Percentiles rank a stretch among this genome's conserved stretches.
Evolutionary conservation across 1,284 basidiomycete species (phyloP).

Genomic region (Fereydounia khargensis): DNA sequence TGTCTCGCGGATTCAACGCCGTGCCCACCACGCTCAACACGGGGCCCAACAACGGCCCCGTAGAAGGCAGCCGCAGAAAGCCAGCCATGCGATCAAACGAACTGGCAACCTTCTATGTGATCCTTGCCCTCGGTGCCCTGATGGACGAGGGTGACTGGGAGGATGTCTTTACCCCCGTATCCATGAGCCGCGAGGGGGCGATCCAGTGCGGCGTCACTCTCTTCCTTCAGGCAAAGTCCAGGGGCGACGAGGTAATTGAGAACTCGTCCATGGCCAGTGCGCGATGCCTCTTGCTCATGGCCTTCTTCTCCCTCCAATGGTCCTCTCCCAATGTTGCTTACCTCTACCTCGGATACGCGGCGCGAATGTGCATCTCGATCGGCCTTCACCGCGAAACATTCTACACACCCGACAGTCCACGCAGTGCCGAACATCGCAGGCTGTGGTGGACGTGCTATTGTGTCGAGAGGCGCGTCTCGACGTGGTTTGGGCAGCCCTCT

Average conservation of each 20-base stretch:
- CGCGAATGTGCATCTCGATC: conserved; percentile 35
- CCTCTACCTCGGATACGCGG: conserved; percentile 33
- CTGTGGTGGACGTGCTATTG: conserved; percentile 38
- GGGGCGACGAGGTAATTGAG: conserved; percentile 30
- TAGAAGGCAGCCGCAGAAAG: too few species aligned
- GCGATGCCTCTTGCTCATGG: conserved; percentile 32
- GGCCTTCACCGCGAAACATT: conserved; percentile 32
- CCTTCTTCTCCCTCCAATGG: conserved; percentile 34
- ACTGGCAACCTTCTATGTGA: conserved; percentile 25
- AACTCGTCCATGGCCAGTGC: conserved; percentile 33
- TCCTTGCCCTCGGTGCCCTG: conserved; percentile 23
- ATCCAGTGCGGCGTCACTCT: conserved; percentile 24
- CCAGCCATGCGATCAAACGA: conserved; percentile 32
- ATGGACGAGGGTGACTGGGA: conserved; percentile 37
- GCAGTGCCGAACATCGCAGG: conserved; percentile 17
- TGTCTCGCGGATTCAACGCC: conserved; percentile 27
- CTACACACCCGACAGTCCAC: conserved; percentile 17
- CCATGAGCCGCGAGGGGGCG: conserved; percentile 23
- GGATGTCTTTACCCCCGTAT: conserved; percentile 19
- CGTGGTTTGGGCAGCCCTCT: conserved; percentile 26
- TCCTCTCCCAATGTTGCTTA: conserved; percentile 35
- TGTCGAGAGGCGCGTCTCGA: conserved; percentile 28
- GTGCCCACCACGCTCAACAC: conserved; percentile 15
- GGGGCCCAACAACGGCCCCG: conserved; percentile 8
- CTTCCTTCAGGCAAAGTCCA: conserved; percentile 28